These are phyloP conservation scores for Candida manassasensis DNA, from an alignment of 805 yeast genomes.

Conservation along the genomic window DNA sequence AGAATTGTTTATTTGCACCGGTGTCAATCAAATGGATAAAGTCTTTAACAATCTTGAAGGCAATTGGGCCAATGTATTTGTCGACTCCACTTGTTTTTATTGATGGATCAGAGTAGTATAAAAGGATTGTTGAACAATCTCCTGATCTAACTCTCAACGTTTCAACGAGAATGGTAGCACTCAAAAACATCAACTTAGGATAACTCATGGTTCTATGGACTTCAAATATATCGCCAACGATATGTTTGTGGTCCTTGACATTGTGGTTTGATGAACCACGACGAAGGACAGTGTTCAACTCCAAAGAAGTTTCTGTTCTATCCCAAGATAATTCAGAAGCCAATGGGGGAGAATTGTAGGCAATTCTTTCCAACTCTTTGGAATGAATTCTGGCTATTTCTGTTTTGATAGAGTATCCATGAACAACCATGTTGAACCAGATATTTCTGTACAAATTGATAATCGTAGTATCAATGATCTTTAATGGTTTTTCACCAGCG, in stretches of 20 bases:
- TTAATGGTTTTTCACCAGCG: slow-evolving; percentile 37
- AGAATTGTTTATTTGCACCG: slow-evolving; percentile 52
- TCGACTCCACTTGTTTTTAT: slow-evolving; percentile 58
- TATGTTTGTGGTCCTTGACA: slow-evolving; percentile 67
- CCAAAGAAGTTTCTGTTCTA: slow-evolving; percentile 86
- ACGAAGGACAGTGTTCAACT: slow-evolving; percentile 83
- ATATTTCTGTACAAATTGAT: slow-evolving; percentile 71
- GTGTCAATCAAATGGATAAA: slow-evolving; percentile 49
- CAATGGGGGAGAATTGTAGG: slow-evolving; percentile 81
- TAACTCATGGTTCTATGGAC: slow-evolving; percentile 54
- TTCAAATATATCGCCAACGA: slow-evolving; percentile 47
- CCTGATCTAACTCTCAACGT: slow-evolving; percentile 74
- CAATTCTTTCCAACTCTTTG: slow-evolving; percentile 59
- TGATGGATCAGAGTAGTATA: slow-evolving; percentile 85
- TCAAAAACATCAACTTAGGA: slow-evolving; percentile 80
- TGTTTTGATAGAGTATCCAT: slow-evolving; percentile 72
- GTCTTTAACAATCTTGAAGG: slow-evolving; percentile 53
- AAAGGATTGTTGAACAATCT: slow-evolving; percentile 69
- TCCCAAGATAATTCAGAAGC: slow-evolving; percentile 78
- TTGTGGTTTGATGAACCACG: slow-evolving; percentile 84
- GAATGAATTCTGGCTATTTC: slow-evolving; percentile 45
- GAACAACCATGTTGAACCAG: slow-evolving; percentile 92
- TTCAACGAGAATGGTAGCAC: slow-evolving; percentile 79
- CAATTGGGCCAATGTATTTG: slow-evolving; percentile 60
- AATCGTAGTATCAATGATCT: slow-evolving; percentile 42